phyloP scores from a whole-genome alignment of 2,329 filamentous ascomycete genomes.

The Metarhizium humberi region DNA sequence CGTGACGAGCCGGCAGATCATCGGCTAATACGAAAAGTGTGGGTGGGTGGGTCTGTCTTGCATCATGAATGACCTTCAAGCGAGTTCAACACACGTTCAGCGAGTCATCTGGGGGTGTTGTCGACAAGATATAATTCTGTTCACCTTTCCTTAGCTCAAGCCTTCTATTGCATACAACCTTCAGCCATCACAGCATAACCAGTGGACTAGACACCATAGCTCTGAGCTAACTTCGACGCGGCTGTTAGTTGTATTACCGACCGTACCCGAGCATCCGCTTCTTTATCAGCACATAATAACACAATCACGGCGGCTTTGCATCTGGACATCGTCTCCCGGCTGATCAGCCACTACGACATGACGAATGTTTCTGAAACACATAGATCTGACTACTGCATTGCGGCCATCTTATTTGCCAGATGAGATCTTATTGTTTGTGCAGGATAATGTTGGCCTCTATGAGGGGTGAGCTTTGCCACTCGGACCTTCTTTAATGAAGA shows the following conservation, averaged over 20 bases:
- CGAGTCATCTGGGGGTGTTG: too few relatives aligned
- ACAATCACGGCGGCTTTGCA: not conserved
- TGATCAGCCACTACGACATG: constrained; percentile 28
- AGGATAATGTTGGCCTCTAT: constrained; percentile 95
- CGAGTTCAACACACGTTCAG: too few relatives aligned
- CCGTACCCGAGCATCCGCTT: not conserved
- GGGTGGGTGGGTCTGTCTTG: not conserved
- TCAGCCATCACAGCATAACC: not conserved
- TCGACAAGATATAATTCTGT: not conserved
- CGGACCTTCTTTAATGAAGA: not conserved
- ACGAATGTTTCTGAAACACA: constrained; percentile 95
- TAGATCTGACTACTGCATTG: constrained; percentile 93
- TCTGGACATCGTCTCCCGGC: constrained; percentile 3
- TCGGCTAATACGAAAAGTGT: not conserved
- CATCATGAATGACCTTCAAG: not conserved
- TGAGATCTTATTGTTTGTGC: constrained; percentile 91
- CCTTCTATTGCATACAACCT: not conserved
- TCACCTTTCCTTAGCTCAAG: not conserved
- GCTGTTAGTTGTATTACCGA: not conserved
- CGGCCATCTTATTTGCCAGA: constrained; percentile 87
- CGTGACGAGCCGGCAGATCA: not conserved
- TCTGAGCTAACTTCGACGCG: not conserved
- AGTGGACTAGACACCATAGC: not conserved
- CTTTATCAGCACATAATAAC: not conserved
- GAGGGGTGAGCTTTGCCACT: constrained; percentile 62